Base-by-base conservation (phyloP, 768 basidiomycete species). In the Boletus vinaceobasis region DNA sequence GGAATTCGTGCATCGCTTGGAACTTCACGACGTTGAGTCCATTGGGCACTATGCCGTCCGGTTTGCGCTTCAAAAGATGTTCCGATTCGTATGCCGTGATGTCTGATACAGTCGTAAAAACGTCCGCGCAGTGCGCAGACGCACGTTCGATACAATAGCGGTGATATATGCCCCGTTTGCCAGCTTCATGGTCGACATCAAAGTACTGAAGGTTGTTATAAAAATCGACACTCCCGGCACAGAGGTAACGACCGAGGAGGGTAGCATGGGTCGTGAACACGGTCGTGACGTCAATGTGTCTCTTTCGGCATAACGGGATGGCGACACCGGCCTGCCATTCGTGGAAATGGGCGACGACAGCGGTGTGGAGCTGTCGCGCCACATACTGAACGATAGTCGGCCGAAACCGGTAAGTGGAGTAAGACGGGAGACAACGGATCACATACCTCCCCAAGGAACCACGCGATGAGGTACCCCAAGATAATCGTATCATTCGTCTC, bases 191-290 rank as follows among this genome's bases (percentile, higher is more conserved):
- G 65, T 99, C 97, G 56, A 98, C 97, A 62, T 99, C 97, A 71
- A 99, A 99, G 78, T 98, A 98, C 71, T 96, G 93, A 19, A 99
- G 80, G 71, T 99, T 98, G 79, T 98, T 99, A 82, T 99, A 99
- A 65, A 99, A 99, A 64, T 99, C 97, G 66, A 98, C 97, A 43
- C 86, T 90, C 56, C 97, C 97, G 1, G 97, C 97, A 64, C 97
- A 99, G 61, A 99, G 88, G 72, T 99, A 99, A 48, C 97, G 92
- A 17, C 97, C 97, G 53, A 99, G 90, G 36, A 99, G 86, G 9
- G 97, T 99, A 10, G 97, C 97, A 70, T 98, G 96, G 32, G 96
- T 98, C 19, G 96, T 98, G 75, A 98, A 98, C 64, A 98, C 89
- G 69, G 97, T 98, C 42, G 96, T 98, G 60, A 99, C 88, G 74